Evolutionary conservation across 2,329 filamentous ascomycete species (phyloP).

Genomic region (Diaporthe citrichinensis): DNA sequence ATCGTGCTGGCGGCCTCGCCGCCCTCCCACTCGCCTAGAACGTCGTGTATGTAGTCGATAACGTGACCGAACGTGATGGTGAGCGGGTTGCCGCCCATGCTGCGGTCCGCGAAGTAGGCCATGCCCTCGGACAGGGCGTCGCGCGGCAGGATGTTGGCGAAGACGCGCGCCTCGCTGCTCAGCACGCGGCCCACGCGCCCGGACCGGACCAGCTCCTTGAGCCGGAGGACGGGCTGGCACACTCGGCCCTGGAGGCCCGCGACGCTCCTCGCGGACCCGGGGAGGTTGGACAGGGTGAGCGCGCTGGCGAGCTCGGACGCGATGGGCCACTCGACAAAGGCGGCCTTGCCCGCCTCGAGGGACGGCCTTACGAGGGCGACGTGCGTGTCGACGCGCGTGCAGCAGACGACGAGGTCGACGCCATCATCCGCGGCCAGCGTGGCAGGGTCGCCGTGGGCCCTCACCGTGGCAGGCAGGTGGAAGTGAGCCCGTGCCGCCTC

Average conservation of each 20-base stretch:
- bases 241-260: constrained; percentile 63
- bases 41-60: constrained; percentile 32
- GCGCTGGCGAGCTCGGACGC: constrained; percentile 56
- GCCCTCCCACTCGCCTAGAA: constrained; percentile 25
- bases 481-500: constrained; percentile 57
- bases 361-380: constrained; percentile 57
- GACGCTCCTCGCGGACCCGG: constrained; percentile 55
- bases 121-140: constrained; percentile 44
- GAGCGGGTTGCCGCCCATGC: constrained; percentile 18
- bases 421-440: constrained; percentile 60
- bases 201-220: constrained; percentile 57
- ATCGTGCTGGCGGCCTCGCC: neutral
- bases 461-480: constrained; percentile 53
- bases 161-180: constrained; percentile 48
- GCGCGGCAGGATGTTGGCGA: constrained; percentile 22
- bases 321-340: constrained; percentile 66
- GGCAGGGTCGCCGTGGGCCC: constrained; percentile 58
- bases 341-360: constrained; percentile 60
- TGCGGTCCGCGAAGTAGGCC: constrained; percentile 24
- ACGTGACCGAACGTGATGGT: constrained; percentile 30
- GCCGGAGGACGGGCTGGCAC: constrained; percentile 54
- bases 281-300: constrained; percentile 56
- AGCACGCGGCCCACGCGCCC: constrained; percentile 60
- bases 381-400: constrained; percentile 59
- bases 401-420: constrained; percentile 62